Conservation (phyloP, 768 basidiomycete species). For the Lactarius deliciosus region DNA sequence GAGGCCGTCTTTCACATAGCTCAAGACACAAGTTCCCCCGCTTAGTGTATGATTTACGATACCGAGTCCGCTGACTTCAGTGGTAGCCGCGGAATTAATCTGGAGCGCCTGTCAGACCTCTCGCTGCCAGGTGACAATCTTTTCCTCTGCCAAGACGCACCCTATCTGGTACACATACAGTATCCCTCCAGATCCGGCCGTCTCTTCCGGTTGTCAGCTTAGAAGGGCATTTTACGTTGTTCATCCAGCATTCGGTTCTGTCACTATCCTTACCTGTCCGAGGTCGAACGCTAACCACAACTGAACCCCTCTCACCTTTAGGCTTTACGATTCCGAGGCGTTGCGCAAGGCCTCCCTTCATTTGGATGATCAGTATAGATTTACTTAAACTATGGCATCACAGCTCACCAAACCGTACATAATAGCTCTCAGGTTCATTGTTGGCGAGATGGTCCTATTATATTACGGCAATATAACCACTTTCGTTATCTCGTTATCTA, state of each 20-base stretch:
- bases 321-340: background rate
- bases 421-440: background rate
- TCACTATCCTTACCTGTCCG: background rate
- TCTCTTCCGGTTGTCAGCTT: background rate
- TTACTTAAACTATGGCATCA: background rate
- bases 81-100: background rate
- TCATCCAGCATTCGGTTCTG: background rate
- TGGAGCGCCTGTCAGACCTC: background rate
- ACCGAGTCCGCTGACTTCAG: background rate
- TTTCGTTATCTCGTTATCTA: background rate
- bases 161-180: background rate
- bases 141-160: background rate
- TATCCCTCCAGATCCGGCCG: background rate
- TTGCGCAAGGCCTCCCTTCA: background rate
- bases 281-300: background rate
- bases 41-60: background rate
- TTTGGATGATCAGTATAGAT: background rate
- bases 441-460: background rate
- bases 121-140: background rate
- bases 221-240: background rate
- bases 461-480: background rate
- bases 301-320: background rate
- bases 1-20: background rate
- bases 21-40: background rate
- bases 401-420: background rate